Percentiles rank a stretch among this genome's conserved stretches.
Evolutionary conservation across 352 stramenopile genomes (phyloP).

Genomic region (Globisporangium spinosum): DNA sequence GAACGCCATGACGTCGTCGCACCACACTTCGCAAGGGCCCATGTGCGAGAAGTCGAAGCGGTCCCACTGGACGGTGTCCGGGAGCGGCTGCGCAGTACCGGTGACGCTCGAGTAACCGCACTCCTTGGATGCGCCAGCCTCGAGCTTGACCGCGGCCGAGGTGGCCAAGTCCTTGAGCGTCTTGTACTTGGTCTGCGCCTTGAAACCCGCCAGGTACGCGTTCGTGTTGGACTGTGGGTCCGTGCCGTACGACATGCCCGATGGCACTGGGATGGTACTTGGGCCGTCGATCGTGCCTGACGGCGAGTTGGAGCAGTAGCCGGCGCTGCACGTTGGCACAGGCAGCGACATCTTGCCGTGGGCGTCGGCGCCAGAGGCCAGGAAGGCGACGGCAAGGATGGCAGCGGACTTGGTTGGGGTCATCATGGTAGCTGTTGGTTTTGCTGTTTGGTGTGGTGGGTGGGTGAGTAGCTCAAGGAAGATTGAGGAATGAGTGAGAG

Average conservation of each 20-base stretch:
- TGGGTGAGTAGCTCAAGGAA: neutral
- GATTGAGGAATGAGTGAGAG: neutral
- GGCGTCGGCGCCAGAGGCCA: conserved; percentile 25
- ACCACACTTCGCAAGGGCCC: conserved; percentile 52
- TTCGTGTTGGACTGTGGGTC: conserved; percentile 23
- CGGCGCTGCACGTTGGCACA: conserved; percentile 31
- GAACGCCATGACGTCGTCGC: conserved; percentile 39
- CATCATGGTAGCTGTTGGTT: conserved; percentile 24
- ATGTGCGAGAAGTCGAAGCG: conserved; percentile 33
- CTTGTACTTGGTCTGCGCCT: conserved; percentile 33
- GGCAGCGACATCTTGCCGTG: conserved; percentile 47
- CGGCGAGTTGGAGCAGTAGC: conserved; percentile 37
- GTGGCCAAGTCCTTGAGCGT: conserved; percentile 41
- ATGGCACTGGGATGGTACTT: conserved; percentile 28
- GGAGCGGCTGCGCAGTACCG: conserved; percentile 29
- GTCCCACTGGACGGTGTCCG: conserved; percentile 37
- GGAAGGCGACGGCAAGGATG: conserved; percentile 18
- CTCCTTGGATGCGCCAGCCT: conserved; percentile 29
- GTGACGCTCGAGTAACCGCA: conserved; percentile 38
- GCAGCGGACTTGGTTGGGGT: conserved; percentile 23
- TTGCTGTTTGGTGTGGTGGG: neutral
- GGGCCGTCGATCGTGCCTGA: conserved; percentile 41
- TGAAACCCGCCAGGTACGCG: conserved; percentile 26
- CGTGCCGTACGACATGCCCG: conserved; percentile 38
- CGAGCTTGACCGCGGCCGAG: conserved; percentile 31